Evolutionary conservation across 2,329 filamentous ascomycete species (phyloP).

Genomic region (Coleophoma crateriformis): DNA sequence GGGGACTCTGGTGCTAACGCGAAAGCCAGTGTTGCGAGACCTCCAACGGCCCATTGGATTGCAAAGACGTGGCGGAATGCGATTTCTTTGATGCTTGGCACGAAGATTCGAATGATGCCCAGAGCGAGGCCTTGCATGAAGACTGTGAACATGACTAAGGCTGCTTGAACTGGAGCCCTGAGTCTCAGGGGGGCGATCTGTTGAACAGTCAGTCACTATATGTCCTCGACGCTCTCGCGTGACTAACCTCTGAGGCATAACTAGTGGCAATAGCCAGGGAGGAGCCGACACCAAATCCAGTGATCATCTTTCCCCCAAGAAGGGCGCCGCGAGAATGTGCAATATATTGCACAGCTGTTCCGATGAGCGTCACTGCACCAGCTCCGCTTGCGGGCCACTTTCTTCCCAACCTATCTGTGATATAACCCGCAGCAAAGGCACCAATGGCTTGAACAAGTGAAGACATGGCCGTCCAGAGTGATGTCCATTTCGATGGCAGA

Average conservation of each 20-base stretch:
- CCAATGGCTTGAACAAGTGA: constrained; percentile 2
- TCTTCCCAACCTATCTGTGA: background rate
- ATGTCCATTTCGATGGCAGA: constrained; percentile 1
- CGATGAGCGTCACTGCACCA: background rate
- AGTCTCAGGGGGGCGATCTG: background rate
- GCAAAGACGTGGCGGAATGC: background rate
- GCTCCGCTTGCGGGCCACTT: background rate
- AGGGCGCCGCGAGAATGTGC: background rate
- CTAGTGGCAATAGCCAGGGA: background rate
- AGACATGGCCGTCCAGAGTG: constrained; percentile 1
- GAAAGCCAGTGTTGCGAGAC: background rate
- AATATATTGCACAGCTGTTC: background rate
- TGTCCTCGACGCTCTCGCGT: too few species aligned
- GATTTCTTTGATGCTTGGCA: background rate
- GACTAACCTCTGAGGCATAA: background rate
- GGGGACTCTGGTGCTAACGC: constrained; percentile 6
- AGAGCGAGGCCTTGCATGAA: background rate
- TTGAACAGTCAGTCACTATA: background rate
- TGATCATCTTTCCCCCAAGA: background rate
- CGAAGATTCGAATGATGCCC: background rate
- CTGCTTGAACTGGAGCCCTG: background rate
- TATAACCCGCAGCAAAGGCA: background rate
- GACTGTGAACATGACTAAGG: background rate
- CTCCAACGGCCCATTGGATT: background rate
- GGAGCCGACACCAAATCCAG: background rate